Conservation (phyloP, 208 protist species). For the Lotmaria passim region DNA sequence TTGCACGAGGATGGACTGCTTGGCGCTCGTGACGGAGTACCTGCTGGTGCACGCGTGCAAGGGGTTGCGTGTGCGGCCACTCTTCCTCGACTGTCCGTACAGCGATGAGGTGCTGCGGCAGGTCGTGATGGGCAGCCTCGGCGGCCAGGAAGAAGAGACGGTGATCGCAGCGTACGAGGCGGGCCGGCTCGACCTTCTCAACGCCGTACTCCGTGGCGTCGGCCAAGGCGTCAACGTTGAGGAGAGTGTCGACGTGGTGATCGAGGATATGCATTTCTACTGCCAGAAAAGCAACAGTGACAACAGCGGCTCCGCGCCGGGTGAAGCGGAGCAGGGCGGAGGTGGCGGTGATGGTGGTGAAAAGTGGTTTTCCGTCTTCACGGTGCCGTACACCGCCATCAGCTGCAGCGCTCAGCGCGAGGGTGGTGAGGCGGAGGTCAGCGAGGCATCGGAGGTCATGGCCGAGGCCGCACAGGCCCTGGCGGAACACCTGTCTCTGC, state of each 20-base stretch:
- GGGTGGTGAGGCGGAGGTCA: not conserved
- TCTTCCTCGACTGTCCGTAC: conserved; percentile 63
- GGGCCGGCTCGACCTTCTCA: conserved; percentile 48
- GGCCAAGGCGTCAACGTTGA: conserved; percentile 37
- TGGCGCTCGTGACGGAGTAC: conserved; percentile 68
- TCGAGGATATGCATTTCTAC: conserved; percentile 43
- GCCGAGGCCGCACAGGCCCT: conserved; percentile 21
- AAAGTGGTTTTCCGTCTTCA: conserved; percentile 17
- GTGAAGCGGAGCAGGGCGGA: no score
- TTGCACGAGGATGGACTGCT: conserved; percentile 44
- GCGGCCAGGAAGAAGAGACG: conserved; percentile 35
- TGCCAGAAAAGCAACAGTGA: conserved; percentile 2
- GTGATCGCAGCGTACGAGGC: conserved; percentile 37
- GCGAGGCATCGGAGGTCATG: conserved; percentile 18
- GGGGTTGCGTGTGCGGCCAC: conserved; percentile 42
- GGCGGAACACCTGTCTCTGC: conserved; percentile 27
- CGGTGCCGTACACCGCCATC: conserved; percentile 5
- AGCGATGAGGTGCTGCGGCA: conserved; percentile 54
- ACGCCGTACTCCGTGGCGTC: conserved; percentile 51
- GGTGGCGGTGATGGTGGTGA: not conserved
- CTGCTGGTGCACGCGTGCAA: conserved; percentile 32
- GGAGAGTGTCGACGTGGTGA: conserved; percentile 25
- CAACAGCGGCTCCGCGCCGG: not conserved
- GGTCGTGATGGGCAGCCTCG: conserved; percentile 42
- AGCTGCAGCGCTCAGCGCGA: not conserved